Percentiles rank a stretch among this genome's conserved stretches.
Conservation (phyloP, 2,329 filamentous ascomycete species). For the Alternaria consortialis region DNA sequence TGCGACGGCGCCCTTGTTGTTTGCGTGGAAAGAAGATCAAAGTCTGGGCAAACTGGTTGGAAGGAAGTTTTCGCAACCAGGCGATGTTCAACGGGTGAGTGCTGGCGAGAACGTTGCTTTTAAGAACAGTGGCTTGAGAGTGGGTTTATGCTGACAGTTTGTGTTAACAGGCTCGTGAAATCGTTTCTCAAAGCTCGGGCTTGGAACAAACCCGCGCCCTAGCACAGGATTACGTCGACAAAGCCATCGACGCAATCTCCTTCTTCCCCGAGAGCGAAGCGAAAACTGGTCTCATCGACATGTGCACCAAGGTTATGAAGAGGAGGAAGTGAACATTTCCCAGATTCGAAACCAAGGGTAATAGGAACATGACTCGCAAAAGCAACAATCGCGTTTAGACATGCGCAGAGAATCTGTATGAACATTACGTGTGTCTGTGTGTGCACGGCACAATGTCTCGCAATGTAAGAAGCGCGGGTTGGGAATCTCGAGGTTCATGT, state of each 20-base stretch:
- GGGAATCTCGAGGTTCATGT: not conserved
- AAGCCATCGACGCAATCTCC: slow-evolving; percentile 84
- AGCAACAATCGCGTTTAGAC: not conserved
- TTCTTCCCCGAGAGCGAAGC: slow-evolving; percentile 93
- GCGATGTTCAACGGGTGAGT: slow-evolving; percentile 84
- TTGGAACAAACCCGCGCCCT: slow-evolving; percentile 91
- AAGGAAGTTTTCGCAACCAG: slow-evolving; percentile 83
- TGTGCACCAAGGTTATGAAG: slow-evolving; percentile 92
- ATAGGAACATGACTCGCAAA: not conserved
- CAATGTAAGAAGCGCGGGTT: not conserved
- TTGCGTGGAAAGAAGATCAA: slow-evolving; percentile 90
- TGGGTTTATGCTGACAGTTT: slow-evolving; percentile 19
- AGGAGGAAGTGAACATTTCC: slow-evolving; percentile 73
- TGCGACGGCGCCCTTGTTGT: slow-evolving; percentile 91
- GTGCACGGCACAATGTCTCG: not conserved
- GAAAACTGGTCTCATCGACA: slow-evolving; percentile 88
- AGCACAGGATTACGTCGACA: slow-evolving; percentile 88
- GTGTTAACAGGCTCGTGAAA: slow-evolving; percentile 74
- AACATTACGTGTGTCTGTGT: not conserved
- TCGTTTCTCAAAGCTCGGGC: slow-evolving; percentile 84
- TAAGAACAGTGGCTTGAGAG: not conserved
- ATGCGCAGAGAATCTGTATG: not conserved
- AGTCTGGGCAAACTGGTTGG: slow-evolving; percentile 89
- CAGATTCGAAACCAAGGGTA: no score
- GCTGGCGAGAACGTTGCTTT: not conserved